These are phyloP conservation scores for Perkinsus chesapeaki DNA, from an alignment of 169 alveolate genomes.

Conservation along the genomic window DNA sequence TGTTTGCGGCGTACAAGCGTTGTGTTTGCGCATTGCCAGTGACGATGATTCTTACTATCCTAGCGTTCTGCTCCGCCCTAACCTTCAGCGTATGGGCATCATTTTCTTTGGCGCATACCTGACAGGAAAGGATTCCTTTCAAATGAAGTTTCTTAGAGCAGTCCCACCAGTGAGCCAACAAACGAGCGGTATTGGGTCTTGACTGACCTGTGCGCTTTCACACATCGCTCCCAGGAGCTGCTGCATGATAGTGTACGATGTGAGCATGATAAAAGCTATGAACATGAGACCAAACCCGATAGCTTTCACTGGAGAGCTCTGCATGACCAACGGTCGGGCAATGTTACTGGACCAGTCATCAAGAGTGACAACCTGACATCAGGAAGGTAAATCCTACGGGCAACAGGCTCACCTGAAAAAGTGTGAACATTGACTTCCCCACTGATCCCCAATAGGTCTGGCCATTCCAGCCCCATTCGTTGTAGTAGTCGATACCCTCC, in stretches of 20 bases:
- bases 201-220: not conserved
- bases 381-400: not conserved
- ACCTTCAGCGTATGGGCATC: not conserved
- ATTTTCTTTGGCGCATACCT: not conserved
- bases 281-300: not conserved
- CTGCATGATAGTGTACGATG: not conserved
- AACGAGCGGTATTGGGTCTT: too few relatives aligned
- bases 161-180: too few relatives aligned
- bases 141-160: too few relatives aligned
- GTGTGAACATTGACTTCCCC: not conserved
- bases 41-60: not conserved
- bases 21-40: too few relatives aligned
- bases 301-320: not conserved
- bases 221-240: not conserved
- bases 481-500: not conserved
- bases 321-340: not conserved
- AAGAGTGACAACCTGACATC: not conserved
- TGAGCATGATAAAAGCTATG: not conserved
- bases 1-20: too few relatives aligned
- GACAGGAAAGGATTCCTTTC: not conserved
- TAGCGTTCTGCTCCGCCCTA: not conserved
- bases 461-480: not conserved
- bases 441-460: not conserved
- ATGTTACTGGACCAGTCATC: not conserved
- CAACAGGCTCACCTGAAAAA: not conserved